These are phyloP conservation scores for Rosa persica DNA, from an alignment of 306 rosid species.

Conservation along the genomic window DNA sequence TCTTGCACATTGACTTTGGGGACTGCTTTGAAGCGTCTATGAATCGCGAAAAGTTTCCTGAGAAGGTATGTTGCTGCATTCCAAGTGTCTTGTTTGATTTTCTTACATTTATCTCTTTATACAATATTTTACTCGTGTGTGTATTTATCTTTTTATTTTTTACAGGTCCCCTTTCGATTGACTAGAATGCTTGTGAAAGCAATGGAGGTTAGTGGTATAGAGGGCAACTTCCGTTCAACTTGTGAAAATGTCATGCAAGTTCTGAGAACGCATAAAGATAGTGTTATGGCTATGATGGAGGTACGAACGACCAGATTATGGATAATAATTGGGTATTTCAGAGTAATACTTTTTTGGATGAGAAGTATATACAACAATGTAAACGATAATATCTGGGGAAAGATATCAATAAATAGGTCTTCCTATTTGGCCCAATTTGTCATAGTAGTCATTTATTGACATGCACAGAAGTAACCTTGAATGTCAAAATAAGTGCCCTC, in stretches of 20 bases:
- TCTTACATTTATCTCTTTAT: conserved; percentile 10
- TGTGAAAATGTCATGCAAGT: conserved; percentile 98
- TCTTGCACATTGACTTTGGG: conserved; percentile 96
- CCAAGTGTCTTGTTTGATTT: conserved; percentile 7
- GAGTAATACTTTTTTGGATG: neutral
- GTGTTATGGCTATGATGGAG: conserved; percentile 99
- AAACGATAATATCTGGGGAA: neutral
- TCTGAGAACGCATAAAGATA: conserved; percentile 74
- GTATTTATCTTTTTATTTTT: conserved; percentile 3
- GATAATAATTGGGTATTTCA: neutral
- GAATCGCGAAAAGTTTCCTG: conserved; percentile 98
- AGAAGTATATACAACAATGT: neutral
- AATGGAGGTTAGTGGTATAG: conserved; percentile 98
- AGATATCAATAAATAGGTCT: neutral
- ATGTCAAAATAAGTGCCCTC: neutral
- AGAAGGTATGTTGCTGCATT: conserved; percentile 56
- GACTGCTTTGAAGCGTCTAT: conserved; percentile 99
- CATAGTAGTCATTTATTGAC: neutral
- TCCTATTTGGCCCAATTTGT: conserved; percentile 4
- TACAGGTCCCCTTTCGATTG: conserved; percentile 95
- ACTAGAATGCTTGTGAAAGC: conserved; percentile 99
- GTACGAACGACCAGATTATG: conserved; percentile 38
- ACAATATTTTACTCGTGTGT: neutral
- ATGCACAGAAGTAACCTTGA: neutral
- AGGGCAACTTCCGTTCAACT: conserved; percentile 98